These are phyloP conservation scores for Rhodotorula taiwanensis DNA, from an alignment of 768 basidiomycete genomes.

Conservation along the genomic window DNA sequence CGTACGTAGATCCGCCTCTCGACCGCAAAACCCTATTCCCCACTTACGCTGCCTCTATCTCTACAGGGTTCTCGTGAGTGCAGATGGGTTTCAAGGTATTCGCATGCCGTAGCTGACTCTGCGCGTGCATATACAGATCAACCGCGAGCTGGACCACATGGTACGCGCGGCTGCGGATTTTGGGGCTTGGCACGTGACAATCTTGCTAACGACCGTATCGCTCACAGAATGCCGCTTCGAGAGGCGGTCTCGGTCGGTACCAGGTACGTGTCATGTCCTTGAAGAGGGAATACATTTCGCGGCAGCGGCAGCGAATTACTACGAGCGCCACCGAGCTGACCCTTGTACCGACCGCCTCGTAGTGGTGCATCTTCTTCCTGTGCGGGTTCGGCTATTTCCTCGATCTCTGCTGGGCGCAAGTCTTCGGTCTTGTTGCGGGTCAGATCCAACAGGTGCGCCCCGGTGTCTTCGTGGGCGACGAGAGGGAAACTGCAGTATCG, in stretches of 20 bases:
- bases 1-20: slow-evolving; percentile 24
- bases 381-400: slow-evolving; percentile 46
- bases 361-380: slow-evolving; percentile 45
- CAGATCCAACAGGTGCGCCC: slow-evolving; percentile 23
- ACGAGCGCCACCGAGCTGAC: too few relatives aligned
- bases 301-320: too few relatives aligned
- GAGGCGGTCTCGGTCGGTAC: slow-evolving; percentile 42
- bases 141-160: slow-evolving; percentile 43
- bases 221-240: slow-evolving; percentile 10
- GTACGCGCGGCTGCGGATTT: background rate
- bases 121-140: slow-evolving; percentile 30
- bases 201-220: too few relatives aligned
- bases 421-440: slow-evolving; percentile 41
- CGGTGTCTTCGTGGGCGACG: background rate
- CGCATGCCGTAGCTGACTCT: background rate
- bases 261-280: too few relatives aligned
- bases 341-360: too few relatives aligned
- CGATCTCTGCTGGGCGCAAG: slow-evolving; percentile 45
- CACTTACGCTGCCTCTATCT: background rate
- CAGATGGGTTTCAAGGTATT: background rate
- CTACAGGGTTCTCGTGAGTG: slow-evolving; percentile 4
- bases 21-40: slow-evolving; percentile 21
- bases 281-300: too few relatives aligned
- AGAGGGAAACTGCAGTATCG: too few relatives aligned
- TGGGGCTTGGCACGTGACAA: background rate